These are phyloP conservation scores for Alternaria consortialis DNA, from an alignment of 2,329 filamentous ascomycete genomes.

Conservation along the genomic window DNA sequence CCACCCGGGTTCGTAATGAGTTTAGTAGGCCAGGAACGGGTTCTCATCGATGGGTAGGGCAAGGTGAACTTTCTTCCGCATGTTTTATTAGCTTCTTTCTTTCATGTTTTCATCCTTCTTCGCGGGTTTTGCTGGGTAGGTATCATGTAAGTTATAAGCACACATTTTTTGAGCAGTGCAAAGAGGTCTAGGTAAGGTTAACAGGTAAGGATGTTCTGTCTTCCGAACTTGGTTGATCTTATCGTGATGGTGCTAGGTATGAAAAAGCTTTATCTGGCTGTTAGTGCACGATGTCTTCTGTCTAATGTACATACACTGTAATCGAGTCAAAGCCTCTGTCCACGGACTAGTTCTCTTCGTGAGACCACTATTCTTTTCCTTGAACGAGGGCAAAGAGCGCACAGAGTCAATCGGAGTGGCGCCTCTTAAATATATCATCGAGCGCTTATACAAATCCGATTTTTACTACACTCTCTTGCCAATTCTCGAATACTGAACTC, in stretches of 20 bases:
- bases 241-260: conserved; percentile 19
- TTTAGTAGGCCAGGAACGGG: background rate
- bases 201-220: conserved; percentile 36
- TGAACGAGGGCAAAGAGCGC: no score
- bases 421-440: no score
- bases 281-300: no score
- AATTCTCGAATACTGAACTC: no score
- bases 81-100: conserved; percentile 28
- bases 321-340: no score
- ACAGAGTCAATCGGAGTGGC: no score
- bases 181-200: conserved; percentile 37
- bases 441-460: no score
- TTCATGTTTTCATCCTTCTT: conserved; percentile 9
- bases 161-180: conserved; percentile 9
- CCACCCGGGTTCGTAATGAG: background rate
- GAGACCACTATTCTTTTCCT: no score
- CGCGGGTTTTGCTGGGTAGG: conserved; percentile 29
- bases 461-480: no score
- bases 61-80: conserved; percentile 32
- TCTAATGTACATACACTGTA: background rate
- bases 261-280: background rate
- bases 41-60: conserved; percentile 31
- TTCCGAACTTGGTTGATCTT: conserved; percentile 43
- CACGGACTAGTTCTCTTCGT: no score
- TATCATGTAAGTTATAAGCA: conserved; percentile 36